phyloP scores from a whole-genome alignment of 169 alveolate species.

The Prorocentrum cordatum region DNA sequence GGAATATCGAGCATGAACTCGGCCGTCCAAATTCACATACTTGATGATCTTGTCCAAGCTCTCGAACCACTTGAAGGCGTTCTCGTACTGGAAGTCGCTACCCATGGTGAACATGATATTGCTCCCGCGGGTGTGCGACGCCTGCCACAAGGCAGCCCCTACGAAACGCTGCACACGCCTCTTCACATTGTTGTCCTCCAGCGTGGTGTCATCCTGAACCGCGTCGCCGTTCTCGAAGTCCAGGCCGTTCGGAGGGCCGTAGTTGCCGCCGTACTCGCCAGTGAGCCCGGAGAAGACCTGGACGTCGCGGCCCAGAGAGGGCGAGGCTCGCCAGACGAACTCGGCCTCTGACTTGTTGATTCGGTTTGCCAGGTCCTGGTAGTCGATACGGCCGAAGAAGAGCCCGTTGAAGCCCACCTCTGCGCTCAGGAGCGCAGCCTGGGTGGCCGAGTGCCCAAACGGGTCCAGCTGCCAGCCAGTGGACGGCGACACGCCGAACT shows the following conservation, averaged over 20 bases:
- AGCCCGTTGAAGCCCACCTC: slow-evolving; percentile 79
- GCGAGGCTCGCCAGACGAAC: slow-evolving; percentile 74
- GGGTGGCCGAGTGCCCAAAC: slow-evolving; percentile 72
- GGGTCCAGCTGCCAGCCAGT: slow-evolving; percentile 87
- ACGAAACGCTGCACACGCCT: slow-evolving; percentile 59
- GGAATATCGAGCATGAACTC: slow-evolving; percentile 36
- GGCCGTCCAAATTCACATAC: slow-evolving; percentile 45
- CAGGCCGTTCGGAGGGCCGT: slow-evolving; percentile 32
- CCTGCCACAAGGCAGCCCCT: neutral
- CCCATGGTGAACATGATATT: slow-evolving; percentile 67
- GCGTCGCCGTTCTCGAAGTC: neutral
- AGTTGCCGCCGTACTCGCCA: slow-evolving; percentile 36
- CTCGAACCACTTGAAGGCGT: slow-evolving; percentile 20
- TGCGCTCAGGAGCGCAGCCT: slow-evolving; percentile 23
- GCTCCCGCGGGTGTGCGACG: slow-evolving; percentile 9
- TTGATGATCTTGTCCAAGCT: slow-evolving; percentile 35
- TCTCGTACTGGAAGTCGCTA: slow-evolving; percentile 45
- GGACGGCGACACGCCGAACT: slow-evolving; percentile 11
- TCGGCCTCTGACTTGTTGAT: slow-evolving; percentile 74
- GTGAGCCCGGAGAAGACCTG: slow-evolving; percentile 62
- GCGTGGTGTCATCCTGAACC: neutral
- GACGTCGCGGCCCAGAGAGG: neutral
- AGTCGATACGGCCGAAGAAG: slow-evolving; percentile 79
- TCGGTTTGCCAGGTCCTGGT: slow-evolving; percentile 73
- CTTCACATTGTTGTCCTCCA: slow-evolving; percentile 58